Evolutionary conservation across 139 green algal genomes (phyloP).

Genomic region (Edaphochlamys debaryana): DNA sequence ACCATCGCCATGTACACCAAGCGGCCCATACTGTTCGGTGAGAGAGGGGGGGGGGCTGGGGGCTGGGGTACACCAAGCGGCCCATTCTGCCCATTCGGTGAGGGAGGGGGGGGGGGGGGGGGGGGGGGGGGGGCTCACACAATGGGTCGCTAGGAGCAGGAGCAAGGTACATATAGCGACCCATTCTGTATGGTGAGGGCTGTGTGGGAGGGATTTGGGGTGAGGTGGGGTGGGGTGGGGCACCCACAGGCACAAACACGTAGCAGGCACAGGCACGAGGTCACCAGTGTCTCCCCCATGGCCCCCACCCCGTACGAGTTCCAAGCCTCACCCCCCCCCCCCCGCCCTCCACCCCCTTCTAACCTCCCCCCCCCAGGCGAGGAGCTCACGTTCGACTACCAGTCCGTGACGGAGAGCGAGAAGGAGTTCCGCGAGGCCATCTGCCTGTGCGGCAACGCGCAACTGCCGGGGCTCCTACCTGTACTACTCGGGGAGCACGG

Average conservation of each 20-base stretch:
- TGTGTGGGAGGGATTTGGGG: too few relatives aligned
- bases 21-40: constrained; percentile 59
- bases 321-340: too few relatives aligned
- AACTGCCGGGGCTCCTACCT: constrained; percentile 88
- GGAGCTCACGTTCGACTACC: constrained; percentile 94
- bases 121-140: too few relatives aligned
- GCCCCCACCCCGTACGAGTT: too few relatives aligned
- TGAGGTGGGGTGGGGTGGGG: too few relatives aligned
- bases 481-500: constrained; percentile 79
- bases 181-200: not conserved
- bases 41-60: too few relatives aligned
- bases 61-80: constrained; percentile 87
- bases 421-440: constrained; percentile 85
- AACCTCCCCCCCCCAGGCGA: constrained; percentile 65
- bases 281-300: too few relatives aligned
- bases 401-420: constrained; percentile 83
- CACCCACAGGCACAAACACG: too few relatives aligned
- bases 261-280: too few relatives aligned
- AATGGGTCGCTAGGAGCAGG: too few relatives aligned
- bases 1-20: constrained; percentile 91
- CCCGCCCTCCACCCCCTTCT: not conserved
- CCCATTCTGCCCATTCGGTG: constrained; percentile 49
- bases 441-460: constrained; percentile 84
- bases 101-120: too few relatives aligned
- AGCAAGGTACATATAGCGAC: too few relatives aligned